A percentile compares a stretch with the other conserved stretches of the same genome.
Conservation (phyloP, 2,329 filamentous ascomycete genomes). For the Plectosphaerella cucumerina region DNA sequence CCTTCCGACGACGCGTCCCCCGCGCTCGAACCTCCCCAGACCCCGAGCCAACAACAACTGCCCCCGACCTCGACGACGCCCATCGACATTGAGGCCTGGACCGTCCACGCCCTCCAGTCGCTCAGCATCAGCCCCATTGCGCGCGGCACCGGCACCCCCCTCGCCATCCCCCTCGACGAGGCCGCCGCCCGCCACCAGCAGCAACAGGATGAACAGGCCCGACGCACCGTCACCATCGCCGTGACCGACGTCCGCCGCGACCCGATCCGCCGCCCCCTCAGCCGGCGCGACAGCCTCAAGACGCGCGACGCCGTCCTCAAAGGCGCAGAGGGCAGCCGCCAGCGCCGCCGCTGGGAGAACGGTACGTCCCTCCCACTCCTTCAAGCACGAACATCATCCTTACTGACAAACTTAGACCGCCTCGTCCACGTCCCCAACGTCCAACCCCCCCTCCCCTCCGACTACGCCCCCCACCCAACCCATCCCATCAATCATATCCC, state of each 20-base stretch:
- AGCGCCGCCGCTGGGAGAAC: conserved; percentile 92
- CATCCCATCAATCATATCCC: conserved; percentile 75
- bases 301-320: conserved; percentile 74
- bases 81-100: conserved; percentile 66
- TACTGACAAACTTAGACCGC: conserved; percentile 55
- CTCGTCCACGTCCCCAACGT: conserved; percentile 83
- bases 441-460: conserved; percentile 73
- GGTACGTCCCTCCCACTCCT: conserved; percentile 46
- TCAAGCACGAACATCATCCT: too few relatives aligned
- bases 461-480: conserved; percentile 81
- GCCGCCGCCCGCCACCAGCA: conserved; percentile 12
- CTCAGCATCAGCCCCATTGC: conserved; percentile 50
- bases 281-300: conserved; percentile 49
- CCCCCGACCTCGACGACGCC: conserved; percentile 17
- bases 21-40: conserved; percentile 16
- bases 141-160: conserved; percentile 57
- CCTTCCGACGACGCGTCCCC: conserved; percentile 18
- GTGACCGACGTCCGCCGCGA: conserved; percentile 14
- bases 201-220: conserved; percentile 5
- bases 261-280: conserved; percentile 39
- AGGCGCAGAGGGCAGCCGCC: conserved; percentile 85
- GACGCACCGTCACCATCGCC: conserved; percentile 14
- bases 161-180: conserved; percentile 75
- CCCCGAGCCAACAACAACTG: conserved; percentile 10
- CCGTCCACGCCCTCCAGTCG: conserved; percentile 51